Evolutionary conservation across 2,329 filamentous ascomycete species (phyloP).

Genomic region (Rutstroemia sp.): DNA sequence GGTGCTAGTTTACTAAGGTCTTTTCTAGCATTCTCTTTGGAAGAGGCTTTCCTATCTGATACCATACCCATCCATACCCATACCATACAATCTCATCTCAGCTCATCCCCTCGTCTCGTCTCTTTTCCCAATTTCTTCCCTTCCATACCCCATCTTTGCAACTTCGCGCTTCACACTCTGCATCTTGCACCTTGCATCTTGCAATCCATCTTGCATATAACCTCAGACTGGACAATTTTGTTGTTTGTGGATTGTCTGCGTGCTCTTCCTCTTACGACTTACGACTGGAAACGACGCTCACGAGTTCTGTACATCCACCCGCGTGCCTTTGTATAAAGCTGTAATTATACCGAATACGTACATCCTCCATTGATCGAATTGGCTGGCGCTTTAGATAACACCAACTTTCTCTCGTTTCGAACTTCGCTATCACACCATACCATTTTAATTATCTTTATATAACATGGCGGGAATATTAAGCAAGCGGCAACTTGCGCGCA

Average conservation of each 20-base stretch:
- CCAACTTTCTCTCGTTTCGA: background rate
- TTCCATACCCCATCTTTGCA: background rate
- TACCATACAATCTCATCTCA: background rate
- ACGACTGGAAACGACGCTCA: constrained; percentile 17
- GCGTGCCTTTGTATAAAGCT: constrained; percentile 20
- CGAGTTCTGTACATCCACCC: constrained; percentile 16
- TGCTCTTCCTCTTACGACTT: constrained; percentile 12
- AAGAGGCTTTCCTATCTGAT: background rate
- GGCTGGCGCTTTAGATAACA: background rate
- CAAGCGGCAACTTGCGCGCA: constrained; percentile 97
- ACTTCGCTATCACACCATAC: background rate
- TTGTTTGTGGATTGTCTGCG: background rate
- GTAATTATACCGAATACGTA: constrained; percentile 13
- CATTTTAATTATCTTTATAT: constrained; percentile 10
- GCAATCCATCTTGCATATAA: background rate
- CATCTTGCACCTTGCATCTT: background rate
- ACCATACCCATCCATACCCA: background rate
- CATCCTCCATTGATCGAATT: background rate
- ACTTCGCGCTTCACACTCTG: background rate
- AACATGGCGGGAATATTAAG: constrained; percentile 68
- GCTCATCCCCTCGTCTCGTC: constrained; percentile 1
- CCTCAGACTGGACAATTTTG: background rate
- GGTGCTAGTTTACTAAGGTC: background rate
- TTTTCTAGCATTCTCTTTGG: background rate
- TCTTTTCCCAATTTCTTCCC: constrained; percentile 2